phyloP scores from a whole-genome alignment of 108 stramenopile genomes.

The Cyclostephanos tholiformis region DNA sequence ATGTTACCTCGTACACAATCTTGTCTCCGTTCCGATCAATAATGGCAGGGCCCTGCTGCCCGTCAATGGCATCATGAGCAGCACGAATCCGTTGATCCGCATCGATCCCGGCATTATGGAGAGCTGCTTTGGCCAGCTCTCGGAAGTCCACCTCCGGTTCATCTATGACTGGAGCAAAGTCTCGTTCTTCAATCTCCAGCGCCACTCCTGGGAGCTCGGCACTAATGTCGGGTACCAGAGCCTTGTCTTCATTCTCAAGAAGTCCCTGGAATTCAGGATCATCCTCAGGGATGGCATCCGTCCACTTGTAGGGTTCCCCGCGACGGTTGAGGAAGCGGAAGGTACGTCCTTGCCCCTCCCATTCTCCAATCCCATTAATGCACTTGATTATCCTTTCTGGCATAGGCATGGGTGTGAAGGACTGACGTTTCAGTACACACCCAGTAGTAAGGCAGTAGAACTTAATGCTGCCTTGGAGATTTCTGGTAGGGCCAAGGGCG shows the following conservation, averaged over 20 bases:
- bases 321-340: neutral
- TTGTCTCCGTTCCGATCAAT: neutral
- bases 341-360: neutral
- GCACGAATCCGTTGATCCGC: neutral
- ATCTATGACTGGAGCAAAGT: neutral
- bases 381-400: neutral
- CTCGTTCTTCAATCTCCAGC: neutral
- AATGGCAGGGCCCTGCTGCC: neutral
- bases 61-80: neutral
- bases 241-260: neutral
- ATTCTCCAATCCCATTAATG: neutral
- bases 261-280: neutral
- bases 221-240: neutral
- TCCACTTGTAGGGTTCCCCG: neutral
- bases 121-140: neutral
- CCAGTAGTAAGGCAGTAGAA: neutral
- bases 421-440: neutral
- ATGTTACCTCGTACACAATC: neutral
- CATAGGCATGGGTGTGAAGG: neutral
- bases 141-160: neutral
- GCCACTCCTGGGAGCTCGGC: slow-evolving; percentile 18
- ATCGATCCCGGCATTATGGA: neutral
- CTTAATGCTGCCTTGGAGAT: no score
- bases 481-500: no score
- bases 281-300: neutral